Conservation (phyloP, 129 eudicot genomes). For the Flaveria ramosissima region DNA sequence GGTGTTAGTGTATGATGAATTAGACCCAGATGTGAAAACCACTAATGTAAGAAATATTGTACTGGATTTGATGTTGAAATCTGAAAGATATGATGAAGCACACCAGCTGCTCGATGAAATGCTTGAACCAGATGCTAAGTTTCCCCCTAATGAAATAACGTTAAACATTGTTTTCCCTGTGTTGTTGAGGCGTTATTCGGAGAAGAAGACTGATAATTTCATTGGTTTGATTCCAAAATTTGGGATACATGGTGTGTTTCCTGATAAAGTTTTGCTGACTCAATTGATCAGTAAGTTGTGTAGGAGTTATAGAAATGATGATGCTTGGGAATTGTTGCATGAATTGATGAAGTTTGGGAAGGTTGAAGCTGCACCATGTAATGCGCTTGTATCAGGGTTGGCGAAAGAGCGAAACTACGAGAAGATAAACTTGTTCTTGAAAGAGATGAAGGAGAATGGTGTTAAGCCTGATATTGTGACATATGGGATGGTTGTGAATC, state of each 20-base stretch:
- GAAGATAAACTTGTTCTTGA: slow-evolving; percentile 50
- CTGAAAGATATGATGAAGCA: slow-evolving; percentile 48
- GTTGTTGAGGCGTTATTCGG: slow-evolving; percentile 40
- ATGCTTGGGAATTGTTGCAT: slow-evolving; percentile 63
- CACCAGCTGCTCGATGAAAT: slow-evolving; percentile 67
- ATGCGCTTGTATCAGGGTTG: slow-evolving; percentile 59
- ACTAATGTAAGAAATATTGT: slow-evolving; percentile 36
- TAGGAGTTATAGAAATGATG: slow-evolving; percentile 36
- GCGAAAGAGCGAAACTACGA: slow-evolving; percentile 41
- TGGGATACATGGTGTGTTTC: slow-evolving; percentile 48
- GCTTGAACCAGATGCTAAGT: slow-evolving; percentile 42
- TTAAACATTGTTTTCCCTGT: slow-evolving; percentile 37
- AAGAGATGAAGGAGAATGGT: slow-evolving; percentile 65
- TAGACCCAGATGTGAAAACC: slow-evolving; percentile 39
- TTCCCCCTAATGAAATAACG: slow-evolving; percentile 33
- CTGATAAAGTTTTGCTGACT: slow-evolving; percentile 39
- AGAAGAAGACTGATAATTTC: slow-evolving; percentile 47
- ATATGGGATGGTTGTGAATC: slow-evolving; percentile 60
- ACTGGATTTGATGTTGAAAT: slow-evolving; percentile 32
- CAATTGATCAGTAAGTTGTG: slow-evolving; percentile 49
- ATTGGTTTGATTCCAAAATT: slow-evolving; percentile 42
- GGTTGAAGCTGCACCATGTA: slow-evolving; percentile 49
- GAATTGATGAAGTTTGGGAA: slow-evolving; percentile 52
- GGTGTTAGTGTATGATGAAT: slow-evolving; percentile 38
- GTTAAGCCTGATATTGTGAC: slow-evolving; percentile 62